Evolutionary conservation across 164 flowering plant species (phyloP).

Genomic region (Annona cherimola): DNA sequence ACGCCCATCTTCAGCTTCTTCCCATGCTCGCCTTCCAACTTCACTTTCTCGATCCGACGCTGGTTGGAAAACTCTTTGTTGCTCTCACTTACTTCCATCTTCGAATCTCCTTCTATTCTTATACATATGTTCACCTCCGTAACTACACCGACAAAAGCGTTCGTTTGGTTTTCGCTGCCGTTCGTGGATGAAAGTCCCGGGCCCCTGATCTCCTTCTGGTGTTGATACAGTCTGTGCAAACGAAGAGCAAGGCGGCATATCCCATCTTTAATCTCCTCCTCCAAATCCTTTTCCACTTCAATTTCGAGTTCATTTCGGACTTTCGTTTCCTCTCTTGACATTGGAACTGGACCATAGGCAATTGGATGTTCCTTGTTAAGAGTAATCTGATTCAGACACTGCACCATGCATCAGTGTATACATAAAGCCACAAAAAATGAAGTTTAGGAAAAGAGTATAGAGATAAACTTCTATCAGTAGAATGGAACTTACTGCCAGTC

Average conservation of each 20-base stretch:
- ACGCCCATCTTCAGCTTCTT: slow-evolving; percentile 3
- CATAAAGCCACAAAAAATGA: neutral
- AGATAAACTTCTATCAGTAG: neutral
- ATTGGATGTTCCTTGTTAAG: neutral
- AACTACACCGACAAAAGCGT: slow-evolving; percentile 1
- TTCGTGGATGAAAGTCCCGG: slow-evolving; percentile 1
- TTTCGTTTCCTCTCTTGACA: slow-evolving; percentile 41
- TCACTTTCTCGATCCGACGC: slow-evolving; percentile 5
- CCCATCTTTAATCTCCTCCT: slow-evolving; percentile 62
- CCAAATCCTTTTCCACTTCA: slow-evolving; percentile 54
- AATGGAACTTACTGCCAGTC: neutral
- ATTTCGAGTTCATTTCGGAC: slow-evolving; percentile 46
- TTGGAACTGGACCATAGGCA: neutral
- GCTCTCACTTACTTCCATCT: slow-evolving; percentile 44
- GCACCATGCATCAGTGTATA: neutral
- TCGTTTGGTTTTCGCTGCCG: neutral
- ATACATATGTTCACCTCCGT: slow-evolving; percentile 49
- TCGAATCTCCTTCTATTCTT: slow-evolving; percentile 51
- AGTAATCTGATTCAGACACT: slow-evolving; percentile 7
- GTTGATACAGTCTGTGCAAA: slow-evolving; percentile 46
- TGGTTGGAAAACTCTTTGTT: slow-evolving; percentile 25
- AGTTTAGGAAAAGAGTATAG: neutral
- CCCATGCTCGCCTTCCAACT: neutral
- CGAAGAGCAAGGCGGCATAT: slow-evolving; percentile 52
- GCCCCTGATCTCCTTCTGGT: slow-evolving; percentile 30